Percentiles rank a stretch among this genome's conserved stretches.
These are phyloP conservation scores for Candida smagusa DNA, from an alignment of 1,139 yeast species.

Conservation along the genomic window DNA sequence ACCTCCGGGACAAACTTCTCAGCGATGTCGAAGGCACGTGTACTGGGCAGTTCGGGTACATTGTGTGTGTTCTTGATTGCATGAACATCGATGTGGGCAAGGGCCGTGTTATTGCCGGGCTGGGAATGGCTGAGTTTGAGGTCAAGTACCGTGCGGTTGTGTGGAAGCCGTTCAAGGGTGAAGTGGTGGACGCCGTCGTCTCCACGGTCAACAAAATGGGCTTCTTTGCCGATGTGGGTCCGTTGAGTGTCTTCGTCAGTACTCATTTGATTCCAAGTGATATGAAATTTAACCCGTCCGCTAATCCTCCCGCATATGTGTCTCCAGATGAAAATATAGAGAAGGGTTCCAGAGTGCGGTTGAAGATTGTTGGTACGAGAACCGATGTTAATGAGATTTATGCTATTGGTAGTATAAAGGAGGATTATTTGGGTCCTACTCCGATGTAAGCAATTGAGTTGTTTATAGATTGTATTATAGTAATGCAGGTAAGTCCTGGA, in stretches of 20 bases:
- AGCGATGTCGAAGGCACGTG: conserved; percentile 99
- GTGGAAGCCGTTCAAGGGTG: conserved; percentile 98
- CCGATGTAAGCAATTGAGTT: conserved; percentile 28
- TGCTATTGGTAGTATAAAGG: conserved; percentile 97
- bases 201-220: conserved; percentile 96
- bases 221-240: conserved; percentile 97
- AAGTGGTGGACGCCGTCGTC: conserved; percentile 95
- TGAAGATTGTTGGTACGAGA: conserved; percentile 95
- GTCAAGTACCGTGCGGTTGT: conserved; percentile 96
- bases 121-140: conserved; percentile 94
- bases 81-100: conserved; percentile 94
- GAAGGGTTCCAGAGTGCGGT: conserved; percentile 88
- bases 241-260: conserved; percentile 89
- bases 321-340: conserved; percentile 94
- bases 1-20: conserved; percentile 79
- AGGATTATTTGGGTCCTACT: conserved; percentile 89
- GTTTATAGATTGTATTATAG: too few species aligned
- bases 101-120: conserved; percentile 85
- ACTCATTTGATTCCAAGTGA: conserved; percentile 94
- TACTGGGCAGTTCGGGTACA: conserved; percentile 98
- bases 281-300: conserved; percentile 90
- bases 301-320: conserved; percentile 98
- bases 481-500: too few species aligned
- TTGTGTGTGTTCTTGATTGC: conserved; percentile 92
- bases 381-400: conserved; percentile 96